Evolutionary conservation across 2,329 filamentous ascomycete genomes (phyloP), one percentile per base, ranked within the genome.

Genomic region (Aspergillus sp.): DNA sequence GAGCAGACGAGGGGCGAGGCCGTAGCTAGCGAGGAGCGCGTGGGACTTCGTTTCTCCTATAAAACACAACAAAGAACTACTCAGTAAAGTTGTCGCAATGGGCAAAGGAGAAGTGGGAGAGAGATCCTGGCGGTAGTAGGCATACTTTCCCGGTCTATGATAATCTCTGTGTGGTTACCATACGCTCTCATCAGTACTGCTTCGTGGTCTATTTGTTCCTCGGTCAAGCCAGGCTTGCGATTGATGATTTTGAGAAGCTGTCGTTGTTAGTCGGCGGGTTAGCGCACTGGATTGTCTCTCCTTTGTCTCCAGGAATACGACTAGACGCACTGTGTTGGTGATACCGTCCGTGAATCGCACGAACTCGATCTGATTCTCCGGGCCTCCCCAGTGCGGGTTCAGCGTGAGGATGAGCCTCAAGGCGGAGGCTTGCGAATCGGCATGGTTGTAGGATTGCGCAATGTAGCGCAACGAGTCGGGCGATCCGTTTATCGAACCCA

Each of bases 341-440:
- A 98, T 99, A 72, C 95, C 95, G 71, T 99, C 95, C 45, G 92
- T 99, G 81, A 98, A 99, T 65, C 90, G 89, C 66, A 92, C 84
- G 73, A 98, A 91, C 71, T 95, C 88, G 69, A 99, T 84, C 49
- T 88, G 85, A 58, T 90, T 90, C 65, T 88, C 86, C 39, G 85
- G 81, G 52, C 84, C 83, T 66, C 87, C 84, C 95, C 95, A 99
- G 69, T 96, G 87, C 11, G 93, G 93, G 60, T 89, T 85, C 62
- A 97, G 82, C 29, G 90, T 85, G 67, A 92, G 82, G 69, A 97
- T 88, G 64, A 99, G 86, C 64, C 85, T 85, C 62, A 90, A 82
- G 55, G 93, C 94, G 20, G 94, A 96, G 59, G 85, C 82, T 65
- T 94, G 85, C 31, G 90, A 89, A 73, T 96, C 87, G 66, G 85